Percentiles rank a stretch among this genome's conserved stretches.
Conservation (phyloP, 305 asterid genomes). For the Fraxinus nigra region DNA sequence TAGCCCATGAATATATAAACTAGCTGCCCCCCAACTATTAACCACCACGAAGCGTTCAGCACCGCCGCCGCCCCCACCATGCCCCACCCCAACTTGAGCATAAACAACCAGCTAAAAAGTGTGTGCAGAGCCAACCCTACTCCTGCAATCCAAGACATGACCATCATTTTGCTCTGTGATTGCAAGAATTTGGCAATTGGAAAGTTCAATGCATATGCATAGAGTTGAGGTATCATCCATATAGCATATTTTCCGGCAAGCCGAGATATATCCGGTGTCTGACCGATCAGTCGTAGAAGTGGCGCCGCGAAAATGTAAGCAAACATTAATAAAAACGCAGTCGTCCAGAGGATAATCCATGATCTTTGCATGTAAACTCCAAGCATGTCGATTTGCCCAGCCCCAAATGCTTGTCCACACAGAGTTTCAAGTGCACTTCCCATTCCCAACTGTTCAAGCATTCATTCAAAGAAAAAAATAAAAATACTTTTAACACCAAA, state of each 20-base stretch:
- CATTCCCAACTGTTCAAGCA: slow-evolving; percentile 34
- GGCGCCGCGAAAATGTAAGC: slow-evolving; percentile 32
- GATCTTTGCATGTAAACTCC: slow-evolving; percentile 41
- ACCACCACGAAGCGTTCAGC: slow-evolving; percentile 42
- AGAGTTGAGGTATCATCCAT: slow-evolving; percentile 46
- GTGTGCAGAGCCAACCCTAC: slow-evolving; percentile 25
- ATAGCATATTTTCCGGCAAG: slow-evolving; percentile 28
- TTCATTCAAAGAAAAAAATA: not conserved
- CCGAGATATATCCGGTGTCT: slow-evolving; percentile 22
- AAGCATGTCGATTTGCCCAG: slow-evolving; percentile 30
- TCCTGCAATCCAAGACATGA: slow-evolving; percentile 40
- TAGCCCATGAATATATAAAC: slow-evolving; percentile 32
- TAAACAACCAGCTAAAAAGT: slow-evolving; percentile 34
- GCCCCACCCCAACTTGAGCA: slow-evolving; percentile 35
- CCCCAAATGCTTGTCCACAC: slow-evolving; percentile 41
- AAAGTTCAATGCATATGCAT: slow-evolving; percentile 31
- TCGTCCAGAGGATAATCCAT: slow-evolving; percentile 29
- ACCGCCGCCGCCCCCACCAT: slow-evolving; percentile 33
- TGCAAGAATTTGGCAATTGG: slow-evolving; percentile 37
- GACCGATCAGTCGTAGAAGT: slow-evolving; percentile 25
- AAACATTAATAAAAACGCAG: slow-evolving; percentile 18
- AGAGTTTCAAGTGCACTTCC: slow-evolving; percentile 41
- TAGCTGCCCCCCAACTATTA: slow-evolving; percentile 33
- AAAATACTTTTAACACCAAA: too few species aligned
- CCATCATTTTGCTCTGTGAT: slow-evolving; percentile 40